These are phyloP conservation scores for Aspergillus sp. DNA, from an alignment of 2,329 filamentous ascomycete species.

Conservation along the genomic window DNA sequence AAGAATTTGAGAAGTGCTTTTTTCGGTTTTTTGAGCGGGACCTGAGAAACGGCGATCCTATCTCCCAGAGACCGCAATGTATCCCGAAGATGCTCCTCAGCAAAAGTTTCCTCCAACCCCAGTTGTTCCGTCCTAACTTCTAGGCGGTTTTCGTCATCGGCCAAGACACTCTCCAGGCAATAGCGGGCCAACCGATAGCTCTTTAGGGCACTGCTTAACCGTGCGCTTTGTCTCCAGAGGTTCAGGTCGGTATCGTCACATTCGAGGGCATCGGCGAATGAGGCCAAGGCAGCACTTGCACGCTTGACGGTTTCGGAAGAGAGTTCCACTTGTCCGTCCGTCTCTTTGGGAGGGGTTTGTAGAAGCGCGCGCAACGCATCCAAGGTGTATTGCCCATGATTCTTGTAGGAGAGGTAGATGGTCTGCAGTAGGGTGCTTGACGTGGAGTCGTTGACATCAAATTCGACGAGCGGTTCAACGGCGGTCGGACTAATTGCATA, in stretches of 20 bases:
- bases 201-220: slow-evolving; percentile 55
- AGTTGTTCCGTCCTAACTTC: slow-evolving; percentile 55
- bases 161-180: slow-evolving; percentile 62
- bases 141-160: slow-evolving; percentile 58
- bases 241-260: slow-evolving; percentile 64
- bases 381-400: slow-evolving; percentile 87
- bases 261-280: slow-evolving; percentile 62
- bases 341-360: slow-evolving; percentile 13
- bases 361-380: slow-evolving; percentile 63
- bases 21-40: slow-evolving; percentile 49
- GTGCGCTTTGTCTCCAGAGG: slow-evolving; percentile 60
- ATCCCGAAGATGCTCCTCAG: slow-evolving; percentile 49
- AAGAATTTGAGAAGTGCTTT: slow-evolving; percentile 52
- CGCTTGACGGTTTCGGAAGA: slow-evolving; percentile 29
- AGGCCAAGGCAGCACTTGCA: slow-evolving; percentile 45
- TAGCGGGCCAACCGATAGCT: slow-evolving; percentile 60
- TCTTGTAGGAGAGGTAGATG: slow-evolving; percentile 91
- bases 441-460: slow-evolving; percentile 66
- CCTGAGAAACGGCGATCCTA: slow-evolving; percentile 52
- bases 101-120: slow-evolving; percentile 56
- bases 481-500: slow-evolving; percentile 18
- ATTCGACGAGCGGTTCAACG: slow-evolving; percentile 43
- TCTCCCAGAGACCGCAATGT: slow-evolving; percentile 54
- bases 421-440: slow-evolving; percentile 84
- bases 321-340: slow-evolving; percentile 15